phyloP scores from a whole-genome alignment of 805 yeast species.

The Ogataea polymorpha region DNA sequence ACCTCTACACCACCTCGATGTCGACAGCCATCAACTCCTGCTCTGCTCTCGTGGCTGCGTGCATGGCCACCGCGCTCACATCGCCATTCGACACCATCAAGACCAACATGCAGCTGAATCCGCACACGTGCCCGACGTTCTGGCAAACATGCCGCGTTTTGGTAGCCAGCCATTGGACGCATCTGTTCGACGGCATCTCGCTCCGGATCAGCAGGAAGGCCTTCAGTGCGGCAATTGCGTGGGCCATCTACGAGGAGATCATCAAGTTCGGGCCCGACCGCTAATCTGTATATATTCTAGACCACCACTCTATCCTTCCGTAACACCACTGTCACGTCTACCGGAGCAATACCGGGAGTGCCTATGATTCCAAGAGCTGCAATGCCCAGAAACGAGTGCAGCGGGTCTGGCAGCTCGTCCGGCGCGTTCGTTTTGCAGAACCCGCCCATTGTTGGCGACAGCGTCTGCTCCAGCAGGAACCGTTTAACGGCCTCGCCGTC shows the following conservation, averaged over 20 bases:
- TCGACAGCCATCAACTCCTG: constrained; percentile 60
- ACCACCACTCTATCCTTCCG: constrained; percentile 2
- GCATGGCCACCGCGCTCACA: constrained; percentile 76
- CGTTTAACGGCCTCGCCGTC: constrained; percentile 34
- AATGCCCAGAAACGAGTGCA: constrained; percentile 62
- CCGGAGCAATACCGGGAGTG: constrained; percentile 4
- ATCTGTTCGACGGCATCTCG: constrained; percentile 80
- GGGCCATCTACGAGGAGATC: constrained; percentile 95
- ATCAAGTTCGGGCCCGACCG: constrained; percentile 38
- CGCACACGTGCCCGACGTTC: constrained; percentile 43
- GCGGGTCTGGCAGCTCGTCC: constrained; percentile 61
- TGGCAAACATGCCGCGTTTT: constrained; percentile 38
- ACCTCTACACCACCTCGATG: constrained; percentile 19
- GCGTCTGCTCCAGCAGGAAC: constrained; percentile 55
- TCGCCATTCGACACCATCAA: constrained; percentile 95
- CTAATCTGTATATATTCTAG: constrained; percentile 1
- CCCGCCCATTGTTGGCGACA: constrained; percentile 68
- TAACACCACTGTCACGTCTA: constrained; percentile 26
- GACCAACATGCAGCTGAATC: constrained; percentile 81
- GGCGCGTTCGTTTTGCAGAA: constrained; percentile 60
- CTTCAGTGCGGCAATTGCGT: constrained; percentile 88
- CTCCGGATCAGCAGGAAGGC: constrained; percentile 83
- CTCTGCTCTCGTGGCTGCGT: constrained; percentile 79
- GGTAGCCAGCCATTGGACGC: constrained; percentile 45
- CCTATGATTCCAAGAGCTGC: constrained; percentile 46